phyloP scores from a whole-genome alignment of 2,329 filamentous ascomycete genomes.

The Nakataea oryzae region DNA sequence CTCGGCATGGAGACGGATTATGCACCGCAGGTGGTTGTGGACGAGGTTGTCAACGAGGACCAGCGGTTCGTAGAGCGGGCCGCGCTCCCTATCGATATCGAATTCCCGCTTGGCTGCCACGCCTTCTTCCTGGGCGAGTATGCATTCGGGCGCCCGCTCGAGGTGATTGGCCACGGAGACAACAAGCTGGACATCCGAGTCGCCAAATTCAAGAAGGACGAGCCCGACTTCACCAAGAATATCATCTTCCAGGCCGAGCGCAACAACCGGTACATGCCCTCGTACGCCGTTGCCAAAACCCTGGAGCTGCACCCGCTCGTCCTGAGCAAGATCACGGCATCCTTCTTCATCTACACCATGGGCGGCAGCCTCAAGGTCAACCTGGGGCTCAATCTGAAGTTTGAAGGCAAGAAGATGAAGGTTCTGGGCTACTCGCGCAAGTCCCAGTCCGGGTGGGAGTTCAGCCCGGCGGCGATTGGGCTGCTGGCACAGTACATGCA shows the following conservation, averaged over 20 bases:
- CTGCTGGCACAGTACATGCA: slow-evolving; percentile 85
- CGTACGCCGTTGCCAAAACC: slow-evolving; percentile 77
- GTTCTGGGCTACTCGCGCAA: slow-evolving; percentile 92
- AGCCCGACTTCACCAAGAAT: slow-evolving; percentile 69
- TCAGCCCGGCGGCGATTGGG: slow-evolving; percentile 72
- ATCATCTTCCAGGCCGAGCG: slow-evolving; percentile 63
- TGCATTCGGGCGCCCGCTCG: slow-evolving; percentile 82
- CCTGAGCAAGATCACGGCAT: slow-evolving; percentile 91
- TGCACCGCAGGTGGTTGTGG: slow-evolving; percentile 83
- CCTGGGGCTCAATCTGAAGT: slow-evolving; percentile 90
- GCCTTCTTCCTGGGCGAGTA: slow-evolving; percentile 93
- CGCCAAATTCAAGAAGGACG: slow-evolving; percentile 59
- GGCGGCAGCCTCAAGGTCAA: slow-evolving; percentile 72
- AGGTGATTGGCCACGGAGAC: slow-evolving; percentile 63
- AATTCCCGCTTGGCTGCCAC: slow-evolving; percentile 73
- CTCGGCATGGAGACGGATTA: slow-evolving; percentile 81
- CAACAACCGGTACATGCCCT: slow-evolving; percentile 69
- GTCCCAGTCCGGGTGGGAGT: slow-evolving; percentile 84
- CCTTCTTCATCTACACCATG: slow-evolving; percentile 70
- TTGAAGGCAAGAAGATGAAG: slow-evolving; percentile 90
- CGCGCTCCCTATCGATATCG: slow-evolving; percentile 81
- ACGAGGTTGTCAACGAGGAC: slow-evolving; percentile 82
- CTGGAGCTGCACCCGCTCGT: slow-evolving; percentile 76
- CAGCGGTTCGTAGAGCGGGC: slow-evolving; percentile 84
- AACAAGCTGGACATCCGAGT: slow-evolving; percentile 73